Base-by-base conservation (phyloP, 257 asterid species). In the Solanum microdontum region DNA sequence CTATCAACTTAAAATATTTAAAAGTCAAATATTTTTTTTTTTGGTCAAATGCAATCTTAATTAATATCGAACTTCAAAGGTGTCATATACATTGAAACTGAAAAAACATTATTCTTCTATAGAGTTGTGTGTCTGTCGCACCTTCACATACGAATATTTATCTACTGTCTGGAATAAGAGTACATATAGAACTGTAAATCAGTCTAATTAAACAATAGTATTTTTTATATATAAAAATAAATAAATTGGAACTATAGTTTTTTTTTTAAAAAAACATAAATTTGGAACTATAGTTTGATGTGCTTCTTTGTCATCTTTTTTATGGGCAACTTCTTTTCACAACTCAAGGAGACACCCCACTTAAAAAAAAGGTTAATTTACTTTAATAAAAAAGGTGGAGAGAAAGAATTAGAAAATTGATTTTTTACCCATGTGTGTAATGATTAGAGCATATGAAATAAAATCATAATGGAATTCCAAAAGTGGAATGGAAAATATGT, bases 391-490 rank as follows among this genome's bases (percentile, higher is more conserved):
- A 19, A 11, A 36, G 9, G n/a, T 39, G 6, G 43, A 84, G 32
- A 26, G 14, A 55, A 72, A 69, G 80, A 77, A 58, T 24, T 48
- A 68, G 85, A 74, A 62, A 26, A 72, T 37, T 32, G 76, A 37
- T 37, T 36, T 62, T 37, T 86, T 69, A 24, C 60, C 83, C 40
- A 86, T 82, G 87, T 88, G 80, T 36, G 87, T 70, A 72, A 86
- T 89, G 76, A 89, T 86, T 72, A 86, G 36, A 21, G 70, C 85
- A 83, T 76, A 86, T 87, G 83, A 69, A 73, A 82, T 26, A 39
- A 7, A 45, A 14, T 40, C 68, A 45, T 48, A 28, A 28, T 45
- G 28, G 40, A 45, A 84, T 82, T 64, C 88, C 66, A 51, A 60
- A 88, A 70, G 77, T 70, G 72, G 82, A 82, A 86, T 8, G 36